Percentiles rank a stretch among this genome's conserved stretches.
Evolutionary conservation across 352 stramenopile species (phyloP).

Genomic region (Blastocystis sp.): DNA sequence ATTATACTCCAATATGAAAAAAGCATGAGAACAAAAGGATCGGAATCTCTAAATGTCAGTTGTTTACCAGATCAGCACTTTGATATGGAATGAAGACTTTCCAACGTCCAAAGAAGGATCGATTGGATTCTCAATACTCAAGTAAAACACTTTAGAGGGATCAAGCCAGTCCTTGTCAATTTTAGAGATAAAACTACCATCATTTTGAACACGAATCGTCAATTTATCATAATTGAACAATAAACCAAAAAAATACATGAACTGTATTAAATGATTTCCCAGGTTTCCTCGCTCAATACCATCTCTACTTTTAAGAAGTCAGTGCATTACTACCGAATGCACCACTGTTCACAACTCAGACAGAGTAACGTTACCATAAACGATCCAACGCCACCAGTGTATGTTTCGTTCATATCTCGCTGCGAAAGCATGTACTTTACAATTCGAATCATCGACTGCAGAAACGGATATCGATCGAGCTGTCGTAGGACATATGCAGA

Average conservation of each 20-base stretch:
- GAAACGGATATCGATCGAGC: conserved; percentile 27
- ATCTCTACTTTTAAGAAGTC: not conserved
- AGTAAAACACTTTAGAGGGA: not conserved
- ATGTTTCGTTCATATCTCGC: conserved; percentile 56
- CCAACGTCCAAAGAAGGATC: conserved; percentile 51
- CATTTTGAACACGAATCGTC: conserved; percentile 4
- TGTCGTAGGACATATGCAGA: conserved; percentile 48
- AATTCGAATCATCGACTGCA: not conserved
- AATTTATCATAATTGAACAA: conserved; percentile 54
- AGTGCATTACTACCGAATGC: not conserved
- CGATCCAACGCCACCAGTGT: conserved; percentile 48
- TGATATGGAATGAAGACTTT: conserved; percentile 48
- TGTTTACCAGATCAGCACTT: not conserved
- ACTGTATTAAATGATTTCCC: conserved; percentile 37
- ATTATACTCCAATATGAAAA: not conserved
- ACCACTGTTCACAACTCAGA: conserved; percentile 42
- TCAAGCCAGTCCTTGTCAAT: conserved; percentile 8
- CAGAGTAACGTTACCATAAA: conserved; percentile 49
- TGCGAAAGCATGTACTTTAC: conserved; percentile 51
- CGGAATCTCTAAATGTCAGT: not conserved
- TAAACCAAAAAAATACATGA: conserved; percentile 50
- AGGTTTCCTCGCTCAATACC: conserved; percentile 25
- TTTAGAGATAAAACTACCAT: conserved; percentile 34
- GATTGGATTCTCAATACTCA: conserved; percentile 52
- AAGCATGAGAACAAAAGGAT: conserved; percentile 15